These are phyloP conservation scores for Mycocentrospora acerina DNA, from an alignment of 2,329 filamentous ascomycete genomes.

Conservation along the genomic window DNA sequence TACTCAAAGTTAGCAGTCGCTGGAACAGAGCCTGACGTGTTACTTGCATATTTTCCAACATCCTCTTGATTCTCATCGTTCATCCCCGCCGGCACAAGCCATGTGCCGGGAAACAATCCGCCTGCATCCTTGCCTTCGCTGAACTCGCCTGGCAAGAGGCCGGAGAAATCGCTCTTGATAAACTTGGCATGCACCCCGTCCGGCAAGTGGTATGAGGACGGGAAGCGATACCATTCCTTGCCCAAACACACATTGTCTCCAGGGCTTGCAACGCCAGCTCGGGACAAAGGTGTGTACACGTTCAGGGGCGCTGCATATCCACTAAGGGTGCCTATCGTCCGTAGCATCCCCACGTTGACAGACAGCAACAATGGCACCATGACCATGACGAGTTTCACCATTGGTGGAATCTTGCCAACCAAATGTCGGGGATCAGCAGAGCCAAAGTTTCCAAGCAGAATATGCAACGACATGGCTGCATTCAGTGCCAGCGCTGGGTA, in stretches of 20 bases:
- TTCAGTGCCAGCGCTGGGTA: slow-evolving; percentile 91
- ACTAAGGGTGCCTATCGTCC: slow-evolving; percentile 74
- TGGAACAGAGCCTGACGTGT: too few relatives aligned
- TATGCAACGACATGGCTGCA: slow-evolving; percentile 80
- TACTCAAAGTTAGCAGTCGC: slow-evolving; percentile 32
- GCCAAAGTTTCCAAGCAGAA: slow-evolving; percentile 74
- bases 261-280: slow-evolving; percentile 54
- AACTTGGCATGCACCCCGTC: slow-evolving; percentile 84
- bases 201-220: slow-evolving; percentile 88
- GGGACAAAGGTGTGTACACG: slow-evolving; percentile 67
- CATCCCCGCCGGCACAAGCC: slow-evolving; percentile 78
- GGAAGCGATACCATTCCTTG: slow-evolving; percentile 98
- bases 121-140: slow-evolving; percentile 69
- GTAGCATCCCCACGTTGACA: slow-evolving; percentile 66
- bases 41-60: slow-evolving; percentile 75
- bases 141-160: slow-evolving; percentile 88
- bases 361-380: slow-evolving; percentile 63
- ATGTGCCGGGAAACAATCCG: slow-evolving; percentile 79
- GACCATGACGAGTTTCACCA: slow-evolving; percentile 69
- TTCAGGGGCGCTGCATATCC: slow-evolving; percentile 80
- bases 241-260: slow-evolving; percentile 82
- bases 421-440: slow-evolving; percentile 67
- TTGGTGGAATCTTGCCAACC: slow-evolving; percentile 70
- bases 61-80: slow-evolving; percentile 93
- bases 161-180: slow-evolving; percentile 84